phyloP scores from a whole-genome alignment of 257 asterid species.

The Solanum paucissectum region DNA sequence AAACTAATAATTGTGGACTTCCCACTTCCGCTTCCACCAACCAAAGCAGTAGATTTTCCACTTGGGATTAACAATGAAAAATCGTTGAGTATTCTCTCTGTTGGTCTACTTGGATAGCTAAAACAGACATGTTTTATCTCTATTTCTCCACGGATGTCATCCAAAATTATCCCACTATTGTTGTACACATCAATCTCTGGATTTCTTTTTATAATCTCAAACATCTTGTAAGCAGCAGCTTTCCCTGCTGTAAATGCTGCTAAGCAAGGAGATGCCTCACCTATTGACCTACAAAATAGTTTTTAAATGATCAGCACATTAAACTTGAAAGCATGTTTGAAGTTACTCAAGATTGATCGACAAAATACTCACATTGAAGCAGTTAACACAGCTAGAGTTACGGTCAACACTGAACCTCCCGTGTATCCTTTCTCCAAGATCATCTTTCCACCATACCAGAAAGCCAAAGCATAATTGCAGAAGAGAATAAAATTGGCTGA shows the following conservation, averaged over 20 bases:
- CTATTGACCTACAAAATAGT: constrained; percentile 35
- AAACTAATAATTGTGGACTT: constrained; percentile 64
- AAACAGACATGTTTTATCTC: constrained; percentile 43
- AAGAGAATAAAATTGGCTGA: not conserved
- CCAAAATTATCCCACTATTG: constrained; percentile 27
- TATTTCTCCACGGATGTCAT: constrained; percentile 52
- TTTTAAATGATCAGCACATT: not conserved
- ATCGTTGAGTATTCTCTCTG: constrained; percentile 49
- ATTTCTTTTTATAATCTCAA: constrained; percentile 47
- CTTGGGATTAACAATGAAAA: constrained; percentile 41
- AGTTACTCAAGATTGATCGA: not conserved
- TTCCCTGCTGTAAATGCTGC: not conserved
- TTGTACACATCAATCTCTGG: constrained; percentile 54
- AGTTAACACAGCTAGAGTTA: not conserved
- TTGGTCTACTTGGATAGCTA: constrained; percentile 58
- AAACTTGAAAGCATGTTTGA: not conserved
- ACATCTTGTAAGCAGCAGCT: constrained; percentile 59
- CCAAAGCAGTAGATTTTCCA: constrained; percentile 57
- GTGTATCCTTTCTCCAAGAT: not conserved
- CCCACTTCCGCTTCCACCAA: constrained; percentile 83
- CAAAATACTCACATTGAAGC: not conserved
- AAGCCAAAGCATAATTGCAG: not conserved
- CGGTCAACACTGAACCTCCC: not conserved
- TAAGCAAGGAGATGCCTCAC: constrained; percentile 65
- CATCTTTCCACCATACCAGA: not conserved